phyloP scores from a whole-genome alignment of 108 stramenopile genomes.

The Pseudonitzschia multiseries region DNA sequence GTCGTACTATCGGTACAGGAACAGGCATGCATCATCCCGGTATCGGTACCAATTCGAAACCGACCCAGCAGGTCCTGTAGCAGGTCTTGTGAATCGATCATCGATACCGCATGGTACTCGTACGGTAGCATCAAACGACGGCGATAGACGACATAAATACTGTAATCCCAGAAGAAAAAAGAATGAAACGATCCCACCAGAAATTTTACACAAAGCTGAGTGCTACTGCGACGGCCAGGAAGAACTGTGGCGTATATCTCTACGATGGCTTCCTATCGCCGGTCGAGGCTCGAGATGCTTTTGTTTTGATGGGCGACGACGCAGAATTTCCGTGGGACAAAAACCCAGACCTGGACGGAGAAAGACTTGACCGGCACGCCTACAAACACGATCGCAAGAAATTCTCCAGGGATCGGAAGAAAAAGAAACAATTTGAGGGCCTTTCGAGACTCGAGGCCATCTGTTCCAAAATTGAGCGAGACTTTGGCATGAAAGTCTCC shows the following conservation, averaged over 20 bases:
- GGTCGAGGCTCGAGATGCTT: background rate
- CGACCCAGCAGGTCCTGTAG: too few species aligned
- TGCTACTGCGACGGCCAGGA: background rate
- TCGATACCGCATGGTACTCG: too few species aligned
- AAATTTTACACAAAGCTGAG: background rate
- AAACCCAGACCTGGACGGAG: background rate
- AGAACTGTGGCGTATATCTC: background rate
- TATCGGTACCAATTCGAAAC: too few species aligned
- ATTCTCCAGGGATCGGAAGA: background rate
- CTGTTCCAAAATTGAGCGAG: slow-evolving; percentile 1
- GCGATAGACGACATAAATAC: too few species aligned
- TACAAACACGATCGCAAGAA: slow-evolving; percentile 1
- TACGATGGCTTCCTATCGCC: background rate
- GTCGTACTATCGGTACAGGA: too few species aligned
- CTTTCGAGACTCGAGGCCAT: slow-evolving; percentile 1
- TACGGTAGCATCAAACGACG: too few species aligned
- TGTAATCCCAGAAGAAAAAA: background rate
- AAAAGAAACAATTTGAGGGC: background rate
- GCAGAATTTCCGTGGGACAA: background rate
- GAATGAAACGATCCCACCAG: background rate
- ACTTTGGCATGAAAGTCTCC: slow-evolving; percentile 17
- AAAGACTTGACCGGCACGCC: background rate
- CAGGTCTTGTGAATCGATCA: too few species aligned
- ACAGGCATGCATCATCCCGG: too few species aligned
- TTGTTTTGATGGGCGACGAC: background rate